These are phyloP conservation scores for Globisporangium uncinulatum DNA, from an alignment of 352 stramenopile species.

Conservation along the genomic window DNA sequence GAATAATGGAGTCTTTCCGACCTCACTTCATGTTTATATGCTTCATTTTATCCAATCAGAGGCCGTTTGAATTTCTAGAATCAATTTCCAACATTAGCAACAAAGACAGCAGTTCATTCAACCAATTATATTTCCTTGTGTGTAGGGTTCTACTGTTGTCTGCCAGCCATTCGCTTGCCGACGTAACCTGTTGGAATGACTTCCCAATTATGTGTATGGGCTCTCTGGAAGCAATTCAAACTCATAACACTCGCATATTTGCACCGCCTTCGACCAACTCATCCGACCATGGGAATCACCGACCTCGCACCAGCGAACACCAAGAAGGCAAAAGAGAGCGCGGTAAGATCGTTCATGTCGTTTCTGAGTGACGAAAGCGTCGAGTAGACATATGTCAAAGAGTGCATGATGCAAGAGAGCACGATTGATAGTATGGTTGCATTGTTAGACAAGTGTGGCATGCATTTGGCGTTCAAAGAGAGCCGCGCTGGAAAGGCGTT, in stretches of 20 bases:
- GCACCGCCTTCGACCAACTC: not conserved
- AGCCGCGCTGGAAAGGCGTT: not conserved
- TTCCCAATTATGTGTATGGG: too few relatives aligned
- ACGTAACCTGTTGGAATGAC: too few relatives aligned
- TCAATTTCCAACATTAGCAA: too few relatives aligned
- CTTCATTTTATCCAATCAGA: too few relatives aligned
- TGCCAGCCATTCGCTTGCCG: too few relatives aligned
- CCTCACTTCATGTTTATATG: too few relatives aligned
- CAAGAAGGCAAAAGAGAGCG: not conserved
- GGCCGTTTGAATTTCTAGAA: too few relatives aligned
- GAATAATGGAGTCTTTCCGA: too few relatives aligned
- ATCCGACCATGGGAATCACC: not conserved
- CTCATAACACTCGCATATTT: slow-evolving; percentile 5
- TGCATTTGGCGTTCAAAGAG: not conserved
- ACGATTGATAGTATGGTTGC: not conserved
- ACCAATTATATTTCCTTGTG: too few relatives aligned
- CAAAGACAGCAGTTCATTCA: too few relatives aligned
- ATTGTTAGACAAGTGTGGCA: slow-evolving; percentile 4
- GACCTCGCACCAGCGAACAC: not conserved
- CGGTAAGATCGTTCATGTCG: slow-evolving; percentile 1
- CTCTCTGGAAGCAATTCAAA: too few relatives aligned
- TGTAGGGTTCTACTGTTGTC: too few relatives aligned
- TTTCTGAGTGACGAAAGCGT: not conserved
- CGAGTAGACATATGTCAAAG: not conserved
- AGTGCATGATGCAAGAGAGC: slow-evolving; percentile 1